These are phyloP conservation scores for Candida wancherniae DNA, from an alignment of 805 yeast species.

Conservation along the genomic window DNA sequence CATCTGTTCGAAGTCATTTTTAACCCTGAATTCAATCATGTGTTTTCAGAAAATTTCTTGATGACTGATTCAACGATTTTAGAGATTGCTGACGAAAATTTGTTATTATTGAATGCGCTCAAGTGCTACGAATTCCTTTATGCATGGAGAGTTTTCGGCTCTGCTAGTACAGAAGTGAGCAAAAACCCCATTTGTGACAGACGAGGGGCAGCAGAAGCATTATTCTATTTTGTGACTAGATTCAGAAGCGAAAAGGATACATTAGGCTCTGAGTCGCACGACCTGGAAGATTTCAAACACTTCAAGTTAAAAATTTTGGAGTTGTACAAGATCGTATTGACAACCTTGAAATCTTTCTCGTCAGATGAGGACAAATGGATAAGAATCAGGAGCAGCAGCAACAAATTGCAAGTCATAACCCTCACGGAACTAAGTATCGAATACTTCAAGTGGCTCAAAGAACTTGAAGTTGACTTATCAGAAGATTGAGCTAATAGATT, in stretches of 20 bases:
- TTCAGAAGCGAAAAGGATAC: constrained; percentile 25
- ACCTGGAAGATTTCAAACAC: constrained; percentile 24
- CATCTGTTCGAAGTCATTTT: constrained; percentile 23
- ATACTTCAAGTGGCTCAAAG: constrained; percentile 33
- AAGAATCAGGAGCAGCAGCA: constrained; percentile 17
- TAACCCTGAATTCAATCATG: constrained; percentile 12
- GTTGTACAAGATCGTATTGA: constrained; percentile 37
- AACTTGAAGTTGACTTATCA: constrained; percentile 24
- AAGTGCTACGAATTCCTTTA: constrained; percentile 35
- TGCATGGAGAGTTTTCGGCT: constrained; percentile 34
- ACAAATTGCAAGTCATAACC: constrained; percentile 19
- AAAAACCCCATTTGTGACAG: constrained; percentile 19
- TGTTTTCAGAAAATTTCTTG: constrained; percentile 23
- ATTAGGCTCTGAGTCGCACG: constrained; percentile 12
- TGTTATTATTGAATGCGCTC: constrained; percentile 25
- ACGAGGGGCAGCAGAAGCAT: constrained; percentile 42
- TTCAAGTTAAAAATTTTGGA: constrained; percentile 37
- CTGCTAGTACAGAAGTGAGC: neutral
- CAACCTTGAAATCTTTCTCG: constrained; percentile 32
- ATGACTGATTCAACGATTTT: constrained; percentile 31
- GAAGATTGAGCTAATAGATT: neutral
- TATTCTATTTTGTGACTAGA: constrained; percentile 33
- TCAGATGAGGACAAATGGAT: constrained; percentile 37
- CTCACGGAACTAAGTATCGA: constrained; percentile 29
- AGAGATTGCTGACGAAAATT: constrained; percentile 29